phyloP scores from a whole-genome alignment of 306 rosid genomes.

The barrel medic (Medicago truncatula) region DNA sequence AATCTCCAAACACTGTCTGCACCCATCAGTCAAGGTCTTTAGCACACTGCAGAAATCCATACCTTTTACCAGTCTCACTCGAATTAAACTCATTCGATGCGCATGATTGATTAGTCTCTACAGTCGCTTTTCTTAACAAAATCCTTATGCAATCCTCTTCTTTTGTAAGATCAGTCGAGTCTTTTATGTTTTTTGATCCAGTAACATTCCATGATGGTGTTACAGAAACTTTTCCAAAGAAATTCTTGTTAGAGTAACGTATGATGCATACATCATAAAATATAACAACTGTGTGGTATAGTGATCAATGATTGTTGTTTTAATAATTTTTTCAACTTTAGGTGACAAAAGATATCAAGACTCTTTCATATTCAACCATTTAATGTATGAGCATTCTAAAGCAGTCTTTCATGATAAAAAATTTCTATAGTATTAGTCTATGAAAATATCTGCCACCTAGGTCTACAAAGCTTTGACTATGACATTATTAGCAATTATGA shows the following conservation, averaged over 20 bases:
- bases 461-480: too few relatives aligned
- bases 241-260: constrained; percentile 39
- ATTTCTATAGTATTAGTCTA: not conserved
- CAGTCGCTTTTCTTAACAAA: constrained; percentile 36
- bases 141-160: constrained; percentile 26
- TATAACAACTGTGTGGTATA: constrained; percentile 20
- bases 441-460: too few relatives aligned
- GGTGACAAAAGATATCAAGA: not conserved
- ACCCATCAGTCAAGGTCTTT: constrained; percentile 40
- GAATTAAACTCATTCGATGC: constrained; percentile 39
- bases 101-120: constrained; percentile 16
- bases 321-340: too few relatives aligned
- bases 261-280: constrained; percentile 39
- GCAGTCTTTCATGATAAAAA: not conserved
- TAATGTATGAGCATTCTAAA: not conserved
- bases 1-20: constrained; percentile 45
- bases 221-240: constrained; percentile 30
- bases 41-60: constrained; percentile 46
- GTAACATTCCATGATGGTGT: constrained; percentile 9
- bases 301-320: not conserved
- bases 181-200: not conserved
- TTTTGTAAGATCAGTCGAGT: constrained; percentile 1
- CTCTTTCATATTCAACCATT: not conserved
- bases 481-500: too few relatives aligned
- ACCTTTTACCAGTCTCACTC: not conserved